A percentile compares a stretch with the other conserved stretches of the same genome.
Conservation (phyloP, 2,329 filamentous ascomycete species). For the Alternaria sp. region DNA sequence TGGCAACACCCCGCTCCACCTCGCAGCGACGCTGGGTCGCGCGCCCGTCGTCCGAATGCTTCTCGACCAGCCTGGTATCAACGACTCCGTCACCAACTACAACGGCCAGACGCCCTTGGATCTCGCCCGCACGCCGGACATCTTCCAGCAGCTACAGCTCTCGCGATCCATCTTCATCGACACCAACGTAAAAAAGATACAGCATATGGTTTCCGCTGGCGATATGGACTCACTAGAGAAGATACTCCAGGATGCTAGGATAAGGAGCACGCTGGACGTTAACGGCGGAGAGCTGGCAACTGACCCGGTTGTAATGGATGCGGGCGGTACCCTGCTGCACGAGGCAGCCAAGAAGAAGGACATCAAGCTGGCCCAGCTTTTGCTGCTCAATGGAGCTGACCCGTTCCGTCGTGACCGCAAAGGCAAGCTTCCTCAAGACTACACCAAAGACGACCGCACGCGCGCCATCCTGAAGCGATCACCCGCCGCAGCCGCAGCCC, state of each 20-base stretch:
- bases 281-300: constrained; percentile 89
- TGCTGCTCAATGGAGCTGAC: constrained; percentile 92
- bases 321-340: constrained; percentile 90
- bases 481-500: constrained; percentile 90
- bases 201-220: constrained; percentile 73
- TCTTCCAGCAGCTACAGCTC: constrained; percentile 93
- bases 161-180: constrained; percentile 90
- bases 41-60: constrained; percentile 81
- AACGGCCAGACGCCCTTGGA: constrained; percentile 87
- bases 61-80: constrained; percentile 81
- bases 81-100: constrained; percentile 85
- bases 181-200: constrained; percentile 81
- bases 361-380: constrained; percentile 82
- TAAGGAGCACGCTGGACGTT: constrained; percentile 87
- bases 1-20: constrained; percentile 90
- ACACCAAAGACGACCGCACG: constrained; percentile 92
- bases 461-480: constrained; percentile 90
- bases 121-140: constrained; percentile 87
- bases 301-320: constrained; percentile 75
- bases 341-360: constrained; percentile 91
- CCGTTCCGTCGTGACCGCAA: constrained; percentile 94
- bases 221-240: constrained; percentile 81
- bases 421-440: constrained; percentile 93
- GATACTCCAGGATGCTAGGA: constrained; percentile 80
- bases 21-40: constrained; percentile 84